Percentiles rank a stretch among this genome's conserved stretches.
phyloP scores from a whole-genome alignment of 192 early-diverging fungal species.

The Helicostylum pulchrum region DNA sequence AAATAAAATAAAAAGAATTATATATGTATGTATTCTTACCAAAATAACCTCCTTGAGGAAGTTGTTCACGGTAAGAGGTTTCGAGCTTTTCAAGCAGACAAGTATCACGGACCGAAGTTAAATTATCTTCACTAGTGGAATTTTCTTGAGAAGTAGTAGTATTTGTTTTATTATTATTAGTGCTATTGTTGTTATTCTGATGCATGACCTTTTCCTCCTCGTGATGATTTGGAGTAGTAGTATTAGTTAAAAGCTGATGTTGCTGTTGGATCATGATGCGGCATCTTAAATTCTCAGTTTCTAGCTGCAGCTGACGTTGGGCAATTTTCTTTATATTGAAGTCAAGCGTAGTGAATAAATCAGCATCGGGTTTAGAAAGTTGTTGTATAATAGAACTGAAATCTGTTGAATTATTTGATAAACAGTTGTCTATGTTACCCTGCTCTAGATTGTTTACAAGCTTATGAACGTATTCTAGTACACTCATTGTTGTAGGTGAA shows the following conservation, averaged over 20 bases:
- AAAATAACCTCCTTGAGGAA: constrained; percentile 15
- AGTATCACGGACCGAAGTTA: constrained; percentile 21
- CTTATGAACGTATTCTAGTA: constrained; percentile 10
- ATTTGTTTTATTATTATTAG: not conserved
- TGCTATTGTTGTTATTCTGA: not conserved
- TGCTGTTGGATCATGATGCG: constrained; percentile 31
- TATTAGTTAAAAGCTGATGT: constrained; percentile 19
- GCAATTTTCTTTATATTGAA: constrained; percentile 22
- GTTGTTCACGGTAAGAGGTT: constrained; percentile 14
- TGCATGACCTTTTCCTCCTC: constrained; percentile 15
- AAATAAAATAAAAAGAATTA: too few species aligned
- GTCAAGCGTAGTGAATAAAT: constrained; percentile 16
- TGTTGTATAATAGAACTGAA: constrained; percentile 13
- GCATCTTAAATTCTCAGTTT: constrained; percentile 33
- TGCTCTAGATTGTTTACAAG: constrained; percentile 17
- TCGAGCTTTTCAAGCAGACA: constrained; percentile 33
- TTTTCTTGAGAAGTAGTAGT: not conserved
- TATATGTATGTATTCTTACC: constrained; percentile 15
- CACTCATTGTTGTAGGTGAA: constrained; percentile 4
- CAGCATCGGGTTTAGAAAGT: constrained; percentile 9
- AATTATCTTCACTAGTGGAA: constrained; percentile 28
- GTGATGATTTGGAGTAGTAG: not conserved
- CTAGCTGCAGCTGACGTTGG: constrained; percentile 29
- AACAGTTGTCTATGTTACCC: constrained; percentile 11
- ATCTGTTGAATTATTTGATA: constrained; percentile 3